These are phyloP conservation scores for Trypethelium eluteriae DNA, from an alignment of 495 filamentous ascomycete species.

Conservation along the genomic window DNA sequence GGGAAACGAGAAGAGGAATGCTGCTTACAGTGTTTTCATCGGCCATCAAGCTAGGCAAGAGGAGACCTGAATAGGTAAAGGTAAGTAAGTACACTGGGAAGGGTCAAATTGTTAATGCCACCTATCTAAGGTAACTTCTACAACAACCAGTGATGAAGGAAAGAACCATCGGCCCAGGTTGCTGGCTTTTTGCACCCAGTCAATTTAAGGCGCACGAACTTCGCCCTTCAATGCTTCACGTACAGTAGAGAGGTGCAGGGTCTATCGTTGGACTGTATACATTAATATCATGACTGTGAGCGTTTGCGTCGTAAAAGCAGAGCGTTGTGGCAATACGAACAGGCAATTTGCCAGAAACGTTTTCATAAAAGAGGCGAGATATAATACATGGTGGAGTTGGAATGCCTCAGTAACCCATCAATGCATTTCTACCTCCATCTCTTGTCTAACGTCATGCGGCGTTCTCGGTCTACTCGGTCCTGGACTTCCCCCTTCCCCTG, in stretches of 20 bases:
- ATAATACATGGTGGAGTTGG: neutral
- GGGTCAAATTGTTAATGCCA: too few species aligned
- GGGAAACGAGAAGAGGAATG: neutral
- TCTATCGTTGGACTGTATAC: too few species aligned
- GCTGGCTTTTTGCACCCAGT: too few species aligned
- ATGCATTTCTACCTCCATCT: slow-evolving; percentile 35
- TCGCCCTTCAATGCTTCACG: too few species aligned
- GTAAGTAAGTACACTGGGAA: neutral
- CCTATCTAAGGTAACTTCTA: too few species aligned
- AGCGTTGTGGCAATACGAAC: neutral
- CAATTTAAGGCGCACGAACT: too few species aligned
- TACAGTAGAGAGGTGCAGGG: too few species aligned
- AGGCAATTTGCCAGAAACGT: neutral
- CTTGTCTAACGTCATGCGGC: slow-evolving; percentile 14
- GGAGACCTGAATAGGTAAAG: neutral
- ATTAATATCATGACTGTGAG: too few species aligned
- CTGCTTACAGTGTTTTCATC: too few species aligned
- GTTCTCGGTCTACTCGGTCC: slow-evolving; percentile 22
- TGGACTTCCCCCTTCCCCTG: slow-evolving; percentile 14
- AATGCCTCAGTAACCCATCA: slow-evolving; percentile 16
- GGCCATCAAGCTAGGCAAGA: too few species aligned
- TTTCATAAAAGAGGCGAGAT: neutral
- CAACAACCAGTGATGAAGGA: too few species aligned
- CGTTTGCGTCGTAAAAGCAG: neutral
- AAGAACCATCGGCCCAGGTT: too few species aligned